Evolutionary conservation across 805 yeast species (phyloP), one percentile per base, ranked within the genome.

Genomic region (Kazachstania viticola): DNA sequence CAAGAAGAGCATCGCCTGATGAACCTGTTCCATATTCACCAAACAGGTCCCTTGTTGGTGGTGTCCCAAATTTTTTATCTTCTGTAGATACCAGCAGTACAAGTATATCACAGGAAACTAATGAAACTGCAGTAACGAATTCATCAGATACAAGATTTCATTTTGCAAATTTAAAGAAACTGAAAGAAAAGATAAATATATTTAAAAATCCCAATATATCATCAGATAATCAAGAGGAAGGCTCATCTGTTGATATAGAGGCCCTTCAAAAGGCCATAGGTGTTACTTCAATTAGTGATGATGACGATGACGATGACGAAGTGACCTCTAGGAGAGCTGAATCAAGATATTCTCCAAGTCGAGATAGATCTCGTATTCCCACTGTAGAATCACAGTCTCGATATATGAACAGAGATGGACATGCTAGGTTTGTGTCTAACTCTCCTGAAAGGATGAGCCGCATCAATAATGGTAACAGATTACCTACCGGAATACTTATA

Each of bases 251-350:
- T 9, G 58, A 56, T 36, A 49, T 56, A 15, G 51, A 48, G 29
- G 60, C 57, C 5, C 36, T 56, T n/a, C 59, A 56, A 36, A 54
- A 56, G 28, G 60, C 58, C 2, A 55, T 56, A 25, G 61, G 60
- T 18, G 52, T 52, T 6, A 34, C 44, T 0, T 39, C 51, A 4
- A 15, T 37, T 11, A 29, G 35, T 19, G 36, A 36, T 17, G 44
- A 39, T 12, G 45, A 38, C 18, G 45, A 44, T n/a, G 36, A 31
- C 12, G 34, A 34, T 9, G 27, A 25, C 5, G 27, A 21, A 14
- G 21, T 32, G 13, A 14, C 21, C 19, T 12, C 14, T 21, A 21
- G 9, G 7, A 24, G 17, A 11, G 16, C 14, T 19, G 11, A 8
- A 19, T 19, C 22, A 19, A n/a, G n/a, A n/a, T n/a, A n/a, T 19